Conservation (phyloP, 192 early-diverging fungal genomes). For the Endogone sp. region DNA sequence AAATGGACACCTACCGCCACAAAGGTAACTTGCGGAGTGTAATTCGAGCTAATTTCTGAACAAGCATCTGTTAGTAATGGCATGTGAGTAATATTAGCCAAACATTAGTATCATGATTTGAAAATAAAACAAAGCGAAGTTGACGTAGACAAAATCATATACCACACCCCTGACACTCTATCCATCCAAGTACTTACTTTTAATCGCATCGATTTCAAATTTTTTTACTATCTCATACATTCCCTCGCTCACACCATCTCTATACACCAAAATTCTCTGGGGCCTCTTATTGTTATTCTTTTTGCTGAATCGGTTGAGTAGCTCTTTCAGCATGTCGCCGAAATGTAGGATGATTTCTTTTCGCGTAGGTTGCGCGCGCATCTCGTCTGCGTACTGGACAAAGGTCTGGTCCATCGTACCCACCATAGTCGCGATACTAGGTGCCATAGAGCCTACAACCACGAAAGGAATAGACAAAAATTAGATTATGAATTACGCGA, state of each 20-base stretch:
- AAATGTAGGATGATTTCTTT: constrained; percentile 54
- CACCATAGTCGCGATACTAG: constrained; percentile 15
- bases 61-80: constrained; percentile 35
- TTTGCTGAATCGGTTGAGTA: constrained; percentile 58
- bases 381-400: constrained; percentile 35
- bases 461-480: background rate
- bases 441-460: background rate
- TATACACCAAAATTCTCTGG: constrained; percentile 68
- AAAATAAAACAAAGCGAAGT: too few species aligned
- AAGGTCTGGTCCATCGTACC: constrained; percentile 11
- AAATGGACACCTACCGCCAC: too few species aligned
- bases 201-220: constrained; percentile 68
- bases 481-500: background rate
- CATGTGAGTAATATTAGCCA: background rate
- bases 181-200: constrained; percentile 19
- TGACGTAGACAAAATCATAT: background rate
- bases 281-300: constrained; percentile 38
- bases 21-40: background rate
- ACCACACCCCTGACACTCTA: background rate
- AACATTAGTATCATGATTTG: background rate
- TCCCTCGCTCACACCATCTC: constrained; percentile 81
- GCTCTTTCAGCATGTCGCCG: constrained; percentile 38
- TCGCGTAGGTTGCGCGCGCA: constrained; percentile 47
- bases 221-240: constrained; percentile 64
- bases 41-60: constrained; percentile 46